These are phyloP conservation scores for Torulaspora gathmanii DNA, from an alignment of 805 yeast genomes.

Conservation along the genomic window DNA sequence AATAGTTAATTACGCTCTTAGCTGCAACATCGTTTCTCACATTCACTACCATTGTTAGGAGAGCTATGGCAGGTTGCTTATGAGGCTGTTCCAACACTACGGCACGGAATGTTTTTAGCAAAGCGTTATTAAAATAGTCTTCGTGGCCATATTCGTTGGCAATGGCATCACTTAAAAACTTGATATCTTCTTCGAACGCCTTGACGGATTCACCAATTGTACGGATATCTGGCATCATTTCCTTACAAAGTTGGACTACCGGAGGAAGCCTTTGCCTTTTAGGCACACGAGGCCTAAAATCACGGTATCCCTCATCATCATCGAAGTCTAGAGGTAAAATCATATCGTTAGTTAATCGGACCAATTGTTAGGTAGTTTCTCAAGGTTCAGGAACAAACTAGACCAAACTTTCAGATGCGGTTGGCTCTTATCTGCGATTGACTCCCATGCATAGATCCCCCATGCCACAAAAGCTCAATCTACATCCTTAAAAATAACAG, in stretches of 20 bases:
- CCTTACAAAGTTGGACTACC: slow-evolving; percentile 43
- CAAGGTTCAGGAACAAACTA: no score
- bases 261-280: slow-evolving; percentile 42
- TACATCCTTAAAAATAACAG: neutral
- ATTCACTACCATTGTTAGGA: slow-evolving; percentile 62
- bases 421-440: neutral
- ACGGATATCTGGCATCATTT: slow-evolving; percentile 47
- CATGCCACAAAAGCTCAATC: neutral
- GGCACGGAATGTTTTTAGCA: slow-evolving; percentile 62
- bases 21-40: slow-evolving; percentile 62
- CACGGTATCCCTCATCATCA: slow-evolving; percentile 32
- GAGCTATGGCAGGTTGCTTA: slow-evolving; percentile 68
- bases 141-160: slow-evolving; percentile 61
- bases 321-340: slow-evolving; percentile 27
- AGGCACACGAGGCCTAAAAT: slow-evolving; percentile 31
- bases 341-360: slow-evolving; percentile 16
- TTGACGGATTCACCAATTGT: slow-evolving; percentile 55
- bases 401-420: neutral
- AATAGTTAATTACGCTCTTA: slow-evolving; percentile 59
- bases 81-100: slow-evolving; percentile 86
- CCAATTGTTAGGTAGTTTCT: neutral
- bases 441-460: neutral
- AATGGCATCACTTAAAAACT: slow-evolving; percentile 63
- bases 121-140: slow-evolving; percentile 52
- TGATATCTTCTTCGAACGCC: slow-evolving; percentile 56